Base-by-base conservation (phyloP, 768 basidiomycete species). In the Hemileccinum rubropunctum region DNA sequence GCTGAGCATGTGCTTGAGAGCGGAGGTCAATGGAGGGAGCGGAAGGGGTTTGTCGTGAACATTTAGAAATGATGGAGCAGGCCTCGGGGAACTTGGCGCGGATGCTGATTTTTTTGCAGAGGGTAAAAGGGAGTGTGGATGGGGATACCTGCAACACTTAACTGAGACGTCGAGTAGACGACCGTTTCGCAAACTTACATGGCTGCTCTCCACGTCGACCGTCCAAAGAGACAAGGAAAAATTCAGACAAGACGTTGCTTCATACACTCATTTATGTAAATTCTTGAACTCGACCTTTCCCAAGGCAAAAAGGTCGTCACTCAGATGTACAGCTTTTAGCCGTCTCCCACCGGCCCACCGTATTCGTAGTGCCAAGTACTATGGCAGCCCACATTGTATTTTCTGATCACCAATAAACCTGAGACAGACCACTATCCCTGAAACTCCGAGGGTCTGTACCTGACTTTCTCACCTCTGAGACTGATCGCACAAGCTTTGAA, bases 11-110 rank as follows among this genome's bases (percentile, higher is more conserved):
- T 61, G 44, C 43, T 49, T 58, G 50, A 56, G 48, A 2, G 43
- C 20, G 5, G 58, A 42, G 14, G 66, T 70, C 66, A 73, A 64
- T 23, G 69, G 67, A 18, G 74, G 68, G 14, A 67, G 63, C 8
- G 74, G 75, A n/a, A 76, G 66, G 1, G 72, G 70, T 47, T 75
- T 75, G 58, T 74, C 70, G 55, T 58, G 47, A 1, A 33, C 45
- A 51, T 48, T 11, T 12, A 62, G 34, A 30, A 52, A 61, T 21
- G 45, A 40, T 0, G 54, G 30, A 0, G 45, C 32, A 0, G 57
- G 56, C 21, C 33, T 54, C 13, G 63, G 64, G 1, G 64, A 67
- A 9, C 35, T 57, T 21, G 66, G 66, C 1, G 68, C 63, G 27
- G 63, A 68, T 0, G 54, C 60, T 12, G 65, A 54, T 50, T 57